Percentiles rank a stretch among this genome's conserved stretches.
Conservation (phyloP, 495 filamentous ascomycete species). For the Penicillium steckii region DNA sequence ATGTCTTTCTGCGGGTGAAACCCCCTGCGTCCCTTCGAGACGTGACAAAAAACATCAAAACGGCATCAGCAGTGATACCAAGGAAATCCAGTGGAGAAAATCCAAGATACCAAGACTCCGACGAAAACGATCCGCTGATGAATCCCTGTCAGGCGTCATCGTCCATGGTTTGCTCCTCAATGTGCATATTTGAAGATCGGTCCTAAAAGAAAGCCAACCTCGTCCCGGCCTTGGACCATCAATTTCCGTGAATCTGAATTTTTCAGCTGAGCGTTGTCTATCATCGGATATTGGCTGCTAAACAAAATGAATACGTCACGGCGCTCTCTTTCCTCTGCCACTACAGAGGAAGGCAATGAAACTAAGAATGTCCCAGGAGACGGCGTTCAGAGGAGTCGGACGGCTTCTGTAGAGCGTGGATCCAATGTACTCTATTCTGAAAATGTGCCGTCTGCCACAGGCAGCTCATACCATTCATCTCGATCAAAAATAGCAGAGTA, state of each 20-base stretch:
- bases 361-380: background rate
- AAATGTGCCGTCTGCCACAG: background rate
- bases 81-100: constrained; percentile 4
- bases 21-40: background rate
- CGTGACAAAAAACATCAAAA: background rate
- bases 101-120: constrained; percentile 2
- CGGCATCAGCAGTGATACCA: constrained; percentile 3
- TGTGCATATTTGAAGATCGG: background rate
- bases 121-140: background rate
- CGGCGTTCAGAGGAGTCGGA: background rate
- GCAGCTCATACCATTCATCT: background rate
- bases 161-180: background rate
- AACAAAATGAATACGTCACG: background rate
- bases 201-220: background rate
- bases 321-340: constrained; percentile 4
- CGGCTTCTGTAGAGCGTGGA: background rate
- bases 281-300: background rate
- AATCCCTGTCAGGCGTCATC: constrained; percentile 9
- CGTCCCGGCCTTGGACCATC: background rate
- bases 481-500: constrained; percentile 1
- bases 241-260: background rate
- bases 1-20: background rate
- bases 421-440: background rate
- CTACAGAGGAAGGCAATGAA: constrained; percentile 1
- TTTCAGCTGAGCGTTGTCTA: background rate